Conservation (phyloP, 2,329 filamentous ascomycete genomes). For the Venturia nashicola region DNA sequence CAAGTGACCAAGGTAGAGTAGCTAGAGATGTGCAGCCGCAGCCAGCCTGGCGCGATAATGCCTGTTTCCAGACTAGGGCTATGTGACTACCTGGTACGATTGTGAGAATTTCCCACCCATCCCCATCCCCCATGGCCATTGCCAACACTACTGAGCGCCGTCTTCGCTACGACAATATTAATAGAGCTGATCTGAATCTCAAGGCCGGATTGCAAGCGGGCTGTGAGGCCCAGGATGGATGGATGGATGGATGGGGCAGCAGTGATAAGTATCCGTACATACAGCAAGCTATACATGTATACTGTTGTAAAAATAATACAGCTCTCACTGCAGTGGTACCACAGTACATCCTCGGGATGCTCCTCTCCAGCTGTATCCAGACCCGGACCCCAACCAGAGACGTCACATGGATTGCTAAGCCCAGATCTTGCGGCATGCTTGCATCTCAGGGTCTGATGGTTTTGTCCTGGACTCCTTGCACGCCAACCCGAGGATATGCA, state of each 20-base stretch:
- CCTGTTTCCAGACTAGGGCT: neutral
- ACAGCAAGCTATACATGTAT: too few species aligned
- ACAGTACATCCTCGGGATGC: too few species aligned
- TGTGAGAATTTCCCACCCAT: neutral
- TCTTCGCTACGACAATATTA: neutral
- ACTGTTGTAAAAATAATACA: too few species aligned
- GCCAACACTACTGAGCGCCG: neutral
- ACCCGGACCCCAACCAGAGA: neutral
- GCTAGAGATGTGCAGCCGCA: neutral
- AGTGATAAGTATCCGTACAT: too few species aligned
- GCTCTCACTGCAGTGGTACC: too few species aligned
- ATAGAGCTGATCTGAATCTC: too few species aligned
- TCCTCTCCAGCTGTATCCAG: neutral
- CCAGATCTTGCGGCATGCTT: neutral
- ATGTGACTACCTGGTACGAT: neutral
- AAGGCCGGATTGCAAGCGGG: too few species aligned
- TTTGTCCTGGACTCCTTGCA: neutral
- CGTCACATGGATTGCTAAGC: neutral
- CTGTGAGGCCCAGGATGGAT: too few species aligned
- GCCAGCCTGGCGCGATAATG: neutral
- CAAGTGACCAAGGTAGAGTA: neutral
- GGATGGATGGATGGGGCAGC: too few species aligned
- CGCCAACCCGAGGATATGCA: neutral
- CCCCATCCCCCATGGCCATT: neutral
- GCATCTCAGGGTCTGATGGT: neutral